phyloP scores from a whole-genome alignment of 768 basidiomycete species.

The Chalciporus pseudorubinellus region DNA sequence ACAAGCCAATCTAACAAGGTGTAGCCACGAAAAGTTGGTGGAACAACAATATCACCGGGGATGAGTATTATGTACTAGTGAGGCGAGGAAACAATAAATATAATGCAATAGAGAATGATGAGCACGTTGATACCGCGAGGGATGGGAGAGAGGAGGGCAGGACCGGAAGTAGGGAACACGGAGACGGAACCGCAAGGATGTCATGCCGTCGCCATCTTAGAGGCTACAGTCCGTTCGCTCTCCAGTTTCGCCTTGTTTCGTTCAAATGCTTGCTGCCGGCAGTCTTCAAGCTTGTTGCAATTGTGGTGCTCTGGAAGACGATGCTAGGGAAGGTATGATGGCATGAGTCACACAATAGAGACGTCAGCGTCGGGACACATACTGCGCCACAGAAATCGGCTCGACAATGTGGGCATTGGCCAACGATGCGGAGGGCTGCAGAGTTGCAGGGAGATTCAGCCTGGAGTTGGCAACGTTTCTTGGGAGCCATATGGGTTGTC shows the following conservation, averaged over 20 bases:
- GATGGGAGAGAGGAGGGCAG: conserved; percentile 2
- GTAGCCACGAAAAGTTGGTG: background rate
- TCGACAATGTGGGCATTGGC: conserved; percentile 79
- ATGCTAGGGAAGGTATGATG: conserved; percentile 48
- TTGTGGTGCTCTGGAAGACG: conserved; percentile 87
- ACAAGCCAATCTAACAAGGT: conserved; percentile 15
- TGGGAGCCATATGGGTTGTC: conserved; percentile 59
- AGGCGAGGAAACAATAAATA: conserved; percentile 29
- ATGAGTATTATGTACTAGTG: conserved; percentile 19
- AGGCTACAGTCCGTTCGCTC: conserved; percentile 80
- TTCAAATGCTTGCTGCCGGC: conserved; percentile 84
- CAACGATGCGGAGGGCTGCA: conserved; percentile 80
- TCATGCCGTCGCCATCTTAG: conserved; percentile 83
- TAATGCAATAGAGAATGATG: conserved; percentile 17
- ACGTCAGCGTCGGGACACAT: conserved; percentile 30
- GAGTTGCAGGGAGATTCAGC: conserved; percentile 58
- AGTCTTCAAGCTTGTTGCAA: conserved; percentile 80
- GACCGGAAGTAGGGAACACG: conserved; percentile 2
- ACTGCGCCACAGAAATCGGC: conserved; percentile 76
- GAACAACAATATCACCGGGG: conserved; percentile 5
- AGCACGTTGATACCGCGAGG: conserved; percentile 21
- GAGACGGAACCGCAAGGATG: conserved; percentile 11
- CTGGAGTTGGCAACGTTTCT: conserved; percentile 83
- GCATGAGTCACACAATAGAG: conserved; percentile 12
- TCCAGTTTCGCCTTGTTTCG: conserved; percentile 86